Base-by-base conservation (phyloP, 805 yeast species). In the Sungouiozyma ichnusensis region DNA sequence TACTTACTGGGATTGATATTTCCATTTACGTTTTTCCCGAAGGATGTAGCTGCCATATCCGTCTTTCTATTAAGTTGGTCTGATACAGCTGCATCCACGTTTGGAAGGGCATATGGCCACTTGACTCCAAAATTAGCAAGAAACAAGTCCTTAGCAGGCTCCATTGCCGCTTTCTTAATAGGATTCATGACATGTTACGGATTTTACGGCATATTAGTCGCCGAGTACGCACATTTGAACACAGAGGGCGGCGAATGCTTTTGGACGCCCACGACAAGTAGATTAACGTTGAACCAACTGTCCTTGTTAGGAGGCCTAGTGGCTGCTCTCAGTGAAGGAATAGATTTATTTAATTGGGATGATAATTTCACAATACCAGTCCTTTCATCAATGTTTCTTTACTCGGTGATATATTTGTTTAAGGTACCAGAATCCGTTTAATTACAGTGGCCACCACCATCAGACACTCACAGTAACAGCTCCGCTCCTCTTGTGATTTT, bases 321-420 rank as follows among this genome's bases (percentile, higher is more conserved):
- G 35, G 96, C 95, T 8, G 79, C 97, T 5, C 64, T 83, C 14
- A 79, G 94, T 37, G 98, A 92, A 68, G 85, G 87, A 24, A 74
- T 88, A 38, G 86, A 83, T 50, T 44, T 88, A 14, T 77, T 72
- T 44, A 77, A 76, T 35, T 66, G 88, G 63, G 98, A 92, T 62
- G 98, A 92, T 59, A 92, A 92, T 62, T 76, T 92, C 53, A 88
- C 97, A 37, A 90, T 92, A 45, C 98, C 98, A 5, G 85, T 85
- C 1, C 63, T 90, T 35, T 81, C 95, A 16, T 81, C 94, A 5
- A 55, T 72, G 3, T 77, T 82, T 51, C 67, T 87, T 48, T 69
- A 71, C 54, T 63, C 62, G 19, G 69, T 75, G 16, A 70, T 80
- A 33, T 60, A 57, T 13, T 32, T 54, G 8, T 63, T 63, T 11